Conservation (phyloP, 257 asterid genomes). For the Cruciata laevipes region DNA sequence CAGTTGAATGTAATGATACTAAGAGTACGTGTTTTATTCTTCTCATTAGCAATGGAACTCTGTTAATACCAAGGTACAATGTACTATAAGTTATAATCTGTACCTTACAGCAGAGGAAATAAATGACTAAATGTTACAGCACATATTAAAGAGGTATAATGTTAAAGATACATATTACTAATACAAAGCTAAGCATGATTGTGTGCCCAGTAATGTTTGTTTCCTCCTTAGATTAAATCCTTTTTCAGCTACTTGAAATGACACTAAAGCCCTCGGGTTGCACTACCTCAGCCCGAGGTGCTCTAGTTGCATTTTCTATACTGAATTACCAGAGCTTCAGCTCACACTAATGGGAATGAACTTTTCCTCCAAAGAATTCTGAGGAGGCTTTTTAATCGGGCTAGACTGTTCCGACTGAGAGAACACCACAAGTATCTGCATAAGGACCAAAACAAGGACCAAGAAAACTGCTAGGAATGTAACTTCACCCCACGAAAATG, state of each 20-base stretch:
- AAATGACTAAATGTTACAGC: neutral
- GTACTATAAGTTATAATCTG: no score
- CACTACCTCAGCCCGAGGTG: no score
- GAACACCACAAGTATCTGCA: constrained; percentile 63
- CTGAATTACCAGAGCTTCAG: neutral
- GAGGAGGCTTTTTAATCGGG: constrained; percentile 29
- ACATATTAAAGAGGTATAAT: neutral
- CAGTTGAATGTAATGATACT: no score
- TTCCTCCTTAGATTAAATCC: neutral
- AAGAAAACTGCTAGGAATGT: constrained; percentile 48
- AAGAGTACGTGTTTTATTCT: no score
- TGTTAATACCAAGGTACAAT: no score
- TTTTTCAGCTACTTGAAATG: no score
- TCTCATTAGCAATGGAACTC: no score
- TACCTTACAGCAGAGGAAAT: neutral
- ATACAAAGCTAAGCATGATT: neutral
- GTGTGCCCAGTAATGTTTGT: neutral
- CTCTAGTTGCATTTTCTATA: neutral
- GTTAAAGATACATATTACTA: neutral
- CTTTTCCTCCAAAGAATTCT: constrained; percentile 36
- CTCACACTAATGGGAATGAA: constrained; percentile 38
- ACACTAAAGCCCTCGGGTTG: no score
- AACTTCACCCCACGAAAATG: constrained; percentile 63
- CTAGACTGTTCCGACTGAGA: constrained; percentile 60
- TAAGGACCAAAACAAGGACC: constrained; percentile 44